Conservation (phyloP, 495 filamentous ascomycete genomes). For the Rusavskia elegans region DNA sequence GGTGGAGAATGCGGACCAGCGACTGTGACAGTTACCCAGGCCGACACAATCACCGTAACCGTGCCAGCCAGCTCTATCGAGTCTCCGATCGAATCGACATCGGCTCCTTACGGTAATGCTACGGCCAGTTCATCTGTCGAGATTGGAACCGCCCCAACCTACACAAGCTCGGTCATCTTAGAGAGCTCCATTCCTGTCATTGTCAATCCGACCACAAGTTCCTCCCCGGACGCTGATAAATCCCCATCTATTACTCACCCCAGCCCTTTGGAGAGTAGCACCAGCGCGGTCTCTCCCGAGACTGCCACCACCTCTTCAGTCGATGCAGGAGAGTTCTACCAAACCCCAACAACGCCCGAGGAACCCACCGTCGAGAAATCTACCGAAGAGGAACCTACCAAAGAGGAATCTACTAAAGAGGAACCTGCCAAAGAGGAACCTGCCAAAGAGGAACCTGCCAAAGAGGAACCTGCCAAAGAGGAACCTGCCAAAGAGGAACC, state of each 20-base stretch:
- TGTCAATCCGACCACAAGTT: background rate
- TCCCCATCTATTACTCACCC: background rate
- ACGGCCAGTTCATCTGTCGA: background rate
- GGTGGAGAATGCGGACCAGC: constrained; percentile 10
- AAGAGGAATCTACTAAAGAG: background rate
- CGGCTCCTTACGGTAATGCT: background rate
- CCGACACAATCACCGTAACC: constrained; percentile 14
- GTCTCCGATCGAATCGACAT: background rate
- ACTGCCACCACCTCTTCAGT: background rate
- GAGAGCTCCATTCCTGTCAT: background rate
- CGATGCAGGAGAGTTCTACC: background rate
- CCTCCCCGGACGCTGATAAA: background rate
- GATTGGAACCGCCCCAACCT: background rate
- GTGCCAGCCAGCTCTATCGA: constrained; percentile 1
- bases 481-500: background rate
- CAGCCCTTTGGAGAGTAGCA: background rate
- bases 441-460: background rate
- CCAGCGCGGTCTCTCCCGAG: background rate
- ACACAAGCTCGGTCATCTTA: background rate
- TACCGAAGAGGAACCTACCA: constrained; percentile 6
- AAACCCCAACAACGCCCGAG: background rate
- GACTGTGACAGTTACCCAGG: constrained; percentile 13
- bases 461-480: background rate
- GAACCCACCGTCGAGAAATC: background rate
- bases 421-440: background rate